Base-by-base conservation (phyloP, 108 stramenopile genomes). In the Nitzschia inconspicua region DNA sequence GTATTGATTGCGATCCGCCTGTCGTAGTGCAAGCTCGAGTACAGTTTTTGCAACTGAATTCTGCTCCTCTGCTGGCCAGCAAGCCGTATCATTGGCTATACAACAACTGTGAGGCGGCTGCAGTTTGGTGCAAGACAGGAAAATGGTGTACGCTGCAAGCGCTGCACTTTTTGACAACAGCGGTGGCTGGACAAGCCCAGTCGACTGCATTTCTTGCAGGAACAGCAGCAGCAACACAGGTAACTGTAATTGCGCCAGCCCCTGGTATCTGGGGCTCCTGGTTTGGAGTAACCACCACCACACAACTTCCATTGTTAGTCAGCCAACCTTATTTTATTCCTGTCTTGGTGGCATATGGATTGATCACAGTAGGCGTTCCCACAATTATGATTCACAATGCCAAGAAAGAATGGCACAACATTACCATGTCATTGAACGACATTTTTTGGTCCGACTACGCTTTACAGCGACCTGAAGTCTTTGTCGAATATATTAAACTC, bases 221-320 rank as follows among this genome's bases (percentile, higher is more conserved):
- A 14, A 39, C 37, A n/a, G n/a, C 37, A 1, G 37, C 37, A 39
- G 14, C 37, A 14, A n/a, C 1, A 1, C 14, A 11, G 0, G 1
- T 39, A 14, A 78, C 80, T 39, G 80, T 84, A 7, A 80, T 73
- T 11, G 70, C 82, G 16, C 89, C 89, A 10, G 86, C 89, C 11
- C 60, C 82, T 27, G 89, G 89, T 36, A 26, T 91, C 3, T 85
- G 85, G 86, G 87, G 91, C 1, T n/a, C n/a, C n/a, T 89, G 83
- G 79, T 66, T 83, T 18, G 82, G 82, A 22, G 68, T 64, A 20
- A 88, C 89, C 14, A 86, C 86, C 8, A 78, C 74, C 13, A 70
- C 73, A 8, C n/a, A n/a, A n/a, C n/a, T n/a, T n/a, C n/a, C n/a
- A n/a, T 0, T 39, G 1, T 11, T 39, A 14, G 37, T 14, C n/a